phyloP scores from a whole-genome alignment of 2,329 filamentous ascomycete species.

The Pleoardoris graminearum region DNA sequence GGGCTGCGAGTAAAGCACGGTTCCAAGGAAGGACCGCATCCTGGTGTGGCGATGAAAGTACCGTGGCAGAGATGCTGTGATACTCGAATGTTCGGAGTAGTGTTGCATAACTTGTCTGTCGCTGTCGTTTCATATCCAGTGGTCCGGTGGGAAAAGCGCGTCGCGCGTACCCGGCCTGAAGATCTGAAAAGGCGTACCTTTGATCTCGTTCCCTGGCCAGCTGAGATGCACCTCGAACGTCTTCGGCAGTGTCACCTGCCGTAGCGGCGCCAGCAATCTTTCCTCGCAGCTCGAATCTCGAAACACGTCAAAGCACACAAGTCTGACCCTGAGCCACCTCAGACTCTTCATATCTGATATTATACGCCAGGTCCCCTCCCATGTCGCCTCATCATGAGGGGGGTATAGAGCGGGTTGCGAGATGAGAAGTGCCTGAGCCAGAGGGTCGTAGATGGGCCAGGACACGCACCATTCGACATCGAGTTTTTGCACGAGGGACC shows the following conservation, averaged over 20 bases:
- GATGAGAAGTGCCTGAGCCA: slow-evolving; percentile 21
- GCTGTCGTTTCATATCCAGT: background rate
- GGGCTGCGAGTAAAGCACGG: background rate
- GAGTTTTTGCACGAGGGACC: slow-evolving; percentile 18
- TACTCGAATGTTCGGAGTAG: too few species aligned
- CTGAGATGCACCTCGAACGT: slow-evolving; percentile 23
- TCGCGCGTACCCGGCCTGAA: slow-evolving; percentile 11
- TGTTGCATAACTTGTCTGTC: background rate
- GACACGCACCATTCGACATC: slow-evolving; percentile 24
- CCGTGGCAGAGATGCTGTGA: too few species aligned
- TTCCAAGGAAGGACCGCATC: background rate
- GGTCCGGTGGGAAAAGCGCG: background rate
- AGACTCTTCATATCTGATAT: slow-evolving; percentile 23
- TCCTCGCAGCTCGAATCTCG: slow-evolving; percentile 21
- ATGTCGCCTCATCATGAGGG: slow-evolving; percentile 28
- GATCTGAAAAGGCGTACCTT: slow-evolving; percentile 39
- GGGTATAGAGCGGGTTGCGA: slow-evolving; percentile 22
- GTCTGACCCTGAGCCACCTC: slow-evolving; percentile 16
- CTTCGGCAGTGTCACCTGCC: slow-evolving; percentile 15
- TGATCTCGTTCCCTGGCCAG: slow-evolving; percentile 20
- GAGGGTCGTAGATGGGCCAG: slow-evolving; percentile 28
- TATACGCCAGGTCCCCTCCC: slow-evolving; percentile 29
- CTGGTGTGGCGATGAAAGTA: background rate
- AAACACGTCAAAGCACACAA: slow-evolving; percentile 26
- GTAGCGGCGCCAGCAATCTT: slow-evolving; percentile 21